Base-by-base conservation (phyloP, 768 basidiomycete species). In the Termitomyces sp. region DNA sequence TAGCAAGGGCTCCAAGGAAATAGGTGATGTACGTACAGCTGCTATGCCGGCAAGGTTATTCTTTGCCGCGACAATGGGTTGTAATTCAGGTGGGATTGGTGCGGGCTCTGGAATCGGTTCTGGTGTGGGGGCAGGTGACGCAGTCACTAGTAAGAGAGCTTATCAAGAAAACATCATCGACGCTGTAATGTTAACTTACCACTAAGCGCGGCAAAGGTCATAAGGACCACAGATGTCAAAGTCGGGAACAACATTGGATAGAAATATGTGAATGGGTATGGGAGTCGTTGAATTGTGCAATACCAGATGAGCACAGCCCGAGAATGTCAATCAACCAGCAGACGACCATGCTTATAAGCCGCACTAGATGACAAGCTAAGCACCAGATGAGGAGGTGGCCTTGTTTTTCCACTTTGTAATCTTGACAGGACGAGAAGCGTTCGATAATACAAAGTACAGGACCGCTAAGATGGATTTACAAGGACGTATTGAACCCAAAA, bases 1-100 rank as follows among this genome's bases (percentile, higher is more conserved):
- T 12, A 62, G 58, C n/a, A 39, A 24, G 2, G 4, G 39, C 7
- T 6, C 11, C 8, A 40, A 12, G 46, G 7, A 24, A 42, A 32
- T 44, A 38, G 24, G 33, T 15, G 16, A 12, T 4, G 18, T 13
- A 42, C 49, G 59, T 55, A 66, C 61, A 32, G 42, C 46, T 55
- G 54, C 65, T 42, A 22, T 53, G 15, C 69, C 56, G 1, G 64
- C 69, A 7, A 73, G 57, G 60, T 71, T 70, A 38, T 70, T 67
- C 57, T 71, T 73, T 16, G 58, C 57, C 22, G 71, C 69, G 57
- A 73, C 64, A 24, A 69, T 59, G 38, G 70, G 66, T 22, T 67
- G 65, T 33, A 71, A 55, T 40, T 61, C 62, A 1, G 61, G 57
- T 56, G 70, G 68, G 45, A 73, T 73, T 44, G 65, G 64, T 49